Evolutionary conservation across 805 yeast genomes (phyloP).

Genomic region (Kuraishia capsulata): DNA sequence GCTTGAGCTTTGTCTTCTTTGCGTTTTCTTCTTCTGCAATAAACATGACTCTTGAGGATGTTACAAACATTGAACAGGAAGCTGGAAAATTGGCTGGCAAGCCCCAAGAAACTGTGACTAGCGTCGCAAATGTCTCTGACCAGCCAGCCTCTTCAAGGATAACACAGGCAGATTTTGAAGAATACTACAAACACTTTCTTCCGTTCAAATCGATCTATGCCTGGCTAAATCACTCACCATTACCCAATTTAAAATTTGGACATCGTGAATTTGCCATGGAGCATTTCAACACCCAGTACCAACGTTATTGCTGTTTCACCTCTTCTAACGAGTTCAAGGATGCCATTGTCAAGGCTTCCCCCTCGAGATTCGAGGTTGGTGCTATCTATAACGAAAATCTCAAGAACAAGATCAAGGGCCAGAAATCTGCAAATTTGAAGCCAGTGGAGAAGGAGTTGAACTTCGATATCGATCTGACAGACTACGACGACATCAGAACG

Average conservation of each 20-base stretch:
- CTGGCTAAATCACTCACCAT: constrained; percentile 85
- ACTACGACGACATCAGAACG: constrained; percentile 88
- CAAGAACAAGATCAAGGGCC: not conserved
- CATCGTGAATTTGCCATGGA: constrained; percentile 94
- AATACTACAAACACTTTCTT: constrained; percentile 58
- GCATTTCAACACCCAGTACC: constrained; percentile 77
- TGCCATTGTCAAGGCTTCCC: constrained; percentile 66
- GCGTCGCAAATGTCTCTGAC: no score
- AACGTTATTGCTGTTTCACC: constrained; percentile 75
- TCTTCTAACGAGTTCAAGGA: constrained; percentile 64
- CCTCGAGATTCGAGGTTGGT: constrained; percentile 91
- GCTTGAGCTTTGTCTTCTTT: no score
- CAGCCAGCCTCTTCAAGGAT: not conserved
- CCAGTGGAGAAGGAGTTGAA: constrained; percentile 84
- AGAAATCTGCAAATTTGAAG: constrained; percentile 31
- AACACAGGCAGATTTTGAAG: not conserved
- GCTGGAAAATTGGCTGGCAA: no score
- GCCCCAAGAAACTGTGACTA: no score
- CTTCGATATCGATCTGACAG: constrained; percentile 96
- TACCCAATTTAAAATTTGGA: constrained; percentile 66
- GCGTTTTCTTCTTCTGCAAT: no score
- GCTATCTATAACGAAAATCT: constrained; percentile 80
- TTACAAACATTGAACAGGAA: no score
- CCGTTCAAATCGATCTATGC: constrained; percentile 76
- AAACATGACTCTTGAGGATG: no score